Evolutionary conservation across 768 basidiomycete genomes (phyloP).

Genomic region (Leccinum fibrillosum): DNA sequence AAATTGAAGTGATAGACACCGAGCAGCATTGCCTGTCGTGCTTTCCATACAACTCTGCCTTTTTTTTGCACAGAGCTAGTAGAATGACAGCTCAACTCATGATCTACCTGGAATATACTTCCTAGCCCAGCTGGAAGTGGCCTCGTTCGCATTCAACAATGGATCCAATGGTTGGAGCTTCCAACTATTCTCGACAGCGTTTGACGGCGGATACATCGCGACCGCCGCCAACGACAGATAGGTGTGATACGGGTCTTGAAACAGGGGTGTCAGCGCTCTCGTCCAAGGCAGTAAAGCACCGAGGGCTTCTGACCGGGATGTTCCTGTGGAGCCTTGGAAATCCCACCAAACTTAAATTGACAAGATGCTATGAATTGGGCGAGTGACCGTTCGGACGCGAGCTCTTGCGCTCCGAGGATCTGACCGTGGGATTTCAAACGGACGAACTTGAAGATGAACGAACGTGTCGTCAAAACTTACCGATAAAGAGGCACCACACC

Average conservation of each 20-base stretch:
- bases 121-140: constrained; percentile 67
- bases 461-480: constrained; percentile 39
- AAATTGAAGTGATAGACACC: too few relatives aligned
- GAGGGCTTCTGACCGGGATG: constrained; percentile 56
- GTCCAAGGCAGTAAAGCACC: neutral
- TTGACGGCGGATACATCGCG: constrained; percentile 56
- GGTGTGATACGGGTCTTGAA: constrained; percentile 89
- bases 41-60: neutral
- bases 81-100: constrained; percentile 6
- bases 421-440: constrained; percentile 26
- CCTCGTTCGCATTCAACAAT: constrained; percentile 63
- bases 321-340: constrained; percentile 80
- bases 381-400: constrained; percentile 58
- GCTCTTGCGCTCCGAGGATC: constrained; percentile 63
- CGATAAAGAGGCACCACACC: constrained; percentile 80
- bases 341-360: constrained; percentile 88
- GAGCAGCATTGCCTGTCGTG: too few relatives aligned
- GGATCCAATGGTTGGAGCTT: constrained; percentile 60
- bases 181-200: constrained; percentile 43
- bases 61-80: neutral
- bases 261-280: constrained; percentile 8
- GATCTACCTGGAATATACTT: constrained; percentile 45
- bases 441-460: neutral
- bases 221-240: constrained; percentile 86
- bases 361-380: constrained; percentile 65